A percentile compares a stretch with the other conserved stretches of the same genome.
phyloP scores from a whole-genome alignment of 2,329 filamentous ascomycete species.

The Laburnicola sp. region DNA sequence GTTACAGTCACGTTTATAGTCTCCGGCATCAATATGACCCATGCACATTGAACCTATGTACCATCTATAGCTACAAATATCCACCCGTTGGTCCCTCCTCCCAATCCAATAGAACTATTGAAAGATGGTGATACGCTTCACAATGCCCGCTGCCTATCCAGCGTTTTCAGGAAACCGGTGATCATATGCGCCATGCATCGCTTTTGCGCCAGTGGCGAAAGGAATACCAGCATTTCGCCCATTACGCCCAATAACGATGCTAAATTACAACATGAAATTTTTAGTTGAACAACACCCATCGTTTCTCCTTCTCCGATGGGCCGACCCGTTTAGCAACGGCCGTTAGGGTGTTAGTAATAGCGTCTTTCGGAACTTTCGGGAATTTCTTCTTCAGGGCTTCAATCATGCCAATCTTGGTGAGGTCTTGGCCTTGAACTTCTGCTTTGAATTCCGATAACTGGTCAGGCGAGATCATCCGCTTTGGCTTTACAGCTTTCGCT shows the following conservation, averaged over 20 bases:
- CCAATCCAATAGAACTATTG: not conserved
- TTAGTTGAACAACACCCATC: constrained; percentile 54
- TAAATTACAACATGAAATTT: not conserved
- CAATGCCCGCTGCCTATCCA: not conserved
- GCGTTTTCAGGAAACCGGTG: not conserved
- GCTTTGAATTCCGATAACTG: constrained; percentile 69
- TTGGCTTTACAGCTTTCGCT: constrained; percentile 44
- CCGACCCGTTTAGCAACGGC: constrained; percentile 65
- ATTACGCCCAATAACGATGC: not conserved
- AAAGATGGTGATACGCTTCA: constrained; percentile 2
- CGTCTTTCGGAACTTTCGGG: constrained; percentile 68
- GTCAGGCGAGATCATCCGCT: constrained; percentile 59
- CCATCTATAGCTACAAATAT: not conserved
- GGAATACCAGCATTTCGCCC: not conserved
- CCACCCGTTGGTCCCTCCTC: not conserved
- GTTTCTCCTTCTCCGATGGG: constrained; percentile 65
- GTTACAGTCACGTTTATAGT: no score
- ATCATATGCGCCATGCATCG: not conserved
- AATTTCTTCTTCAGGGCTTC: constrained; percentile 78
- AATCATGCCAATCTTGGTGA: constrained; percentile 73
- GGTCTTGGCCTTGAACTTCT: constrained; percentile 68
- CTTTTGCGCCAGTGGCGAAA: not conserved
- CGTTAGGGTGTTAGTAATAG: constrained; percentile 71
- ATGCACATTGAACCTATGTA: constrained; percentile 1
- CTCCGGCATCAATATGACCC: not conserved